A percentile compares a stretch with the other conserved stretches of the same genome.
phyloP scores from a whole-genome alignment of 2,329 filamentous ascomycete species.

The Amesomyces nigricolor region DNA sequence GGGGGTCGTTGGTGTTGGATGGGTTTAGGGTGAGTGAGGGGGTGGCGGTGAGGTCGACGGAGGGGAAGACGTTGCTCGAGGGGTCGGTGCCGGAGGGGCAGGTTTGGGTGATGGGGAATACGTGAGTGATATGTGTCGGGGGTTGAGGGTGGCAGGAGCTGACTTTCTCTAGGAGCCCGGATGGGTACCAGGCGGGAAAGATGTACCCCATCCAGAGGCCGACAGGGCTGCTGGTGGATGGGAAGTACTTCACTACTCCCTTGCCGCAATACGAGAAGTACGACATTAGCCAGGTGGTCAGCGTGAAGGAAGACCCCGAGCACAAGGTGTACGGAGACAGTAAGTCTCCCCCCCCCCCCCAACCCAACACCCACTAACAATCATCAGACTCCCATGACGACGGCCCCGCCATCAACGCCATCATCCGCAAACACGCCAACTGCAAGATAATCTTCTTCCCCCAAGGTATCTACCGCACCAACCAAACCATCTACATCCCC shows the following conservation, averaged over 20 bases:
- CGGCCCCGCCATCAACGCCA: conserved; percentile 30
- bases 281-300: conserved; percentile 38
- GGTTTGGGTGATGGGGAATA: conserved; percentile 30
- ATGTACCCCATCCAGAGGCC: conserved; percentile 31
- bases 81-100: conserved; percentile 24
- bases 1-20: conserved; percentile 30
- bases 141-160: not conserved
- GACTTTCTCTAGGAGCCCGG: conserved; percentile 18
- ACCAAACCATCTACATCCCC: conserved; percentile 45
- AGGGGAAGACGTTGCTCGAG: conserved; percentile 18
- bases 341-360: not conserved
- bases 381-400: conserved; percentile 32
- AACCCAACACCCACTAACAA: not conserved
- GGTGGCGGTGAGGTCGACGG: conserved; percentile 24
- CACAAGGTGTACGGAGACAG: conserved; percentile 38
- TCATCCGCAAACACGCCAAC: conserved; percentile 29
- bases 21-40: conserved; percentile 26
- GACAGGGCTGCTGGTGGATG: conserved; percentile 28
- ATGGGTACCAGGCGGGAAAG: conserved; percentile 30
- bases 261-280: conserved; percentile 41
- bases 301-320: conserved; percentile 40
- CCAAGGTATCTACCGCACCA: conserved; percentile 49
- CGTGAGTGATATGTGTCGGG: conserved; percentile 7
- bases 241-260: conserved; percentile 36
- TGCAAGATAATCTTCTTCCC: conserved; percentile 49